Conservation (phyloP, 139 green algal genomes). For the Parachlorella kessleri region DNA sequence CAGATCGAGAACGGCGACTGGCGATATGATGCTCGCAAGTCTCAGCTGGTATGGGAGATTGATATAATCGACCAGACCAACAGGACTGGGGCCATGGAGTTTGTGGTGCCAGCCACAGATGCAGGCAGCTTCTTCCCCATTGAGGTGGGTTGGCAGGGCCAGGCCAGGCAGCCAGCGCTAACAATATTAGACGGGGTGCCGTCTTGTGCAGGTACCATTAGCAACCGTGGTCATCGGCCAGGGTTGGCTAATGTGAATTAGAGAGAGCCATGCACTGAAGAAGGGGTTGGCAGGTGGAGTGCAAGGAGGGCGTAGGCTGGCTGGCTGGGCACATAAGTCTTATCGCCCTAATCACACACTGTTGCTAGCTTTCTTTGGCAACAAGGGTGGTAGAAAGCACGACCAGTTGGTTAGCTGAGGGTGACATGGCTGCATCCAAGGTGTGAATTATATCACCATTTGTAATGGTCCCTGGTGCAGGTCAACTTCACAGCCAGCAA, state of each 20-base stretch:
- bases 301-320: not conserved
- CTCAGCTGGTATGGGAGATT: slow-evolving; percentile 84
- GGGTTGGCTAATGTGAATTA: not conserved
- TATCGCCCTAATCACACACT: too few species aligned
- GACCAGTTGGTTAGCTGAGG: too few species aligned
- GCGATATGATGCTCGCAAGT: slow-evolving; percentile 76
- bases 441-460: not conserved
- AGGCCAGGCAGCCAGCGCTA: not conserved
- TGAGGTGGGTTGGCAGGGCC: slow-evolving; percentile 50
- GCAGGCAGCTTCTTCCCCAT: slow-evolving; percentile 93
- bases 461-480: not conserved
- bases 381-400: too few species aligned
- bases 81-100: slow-evolving; percentile 89
- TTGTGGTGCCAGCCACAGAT: slow-evolving; percentile 85
- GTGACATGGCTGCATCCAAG: slow-evolving; percentile 10
- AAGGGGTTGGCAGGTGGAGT: not conserved
- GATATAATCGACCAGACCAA: slow-evolving; percentile 94
- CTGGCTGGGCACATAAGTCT: not conserved
- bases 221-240: not conserved
- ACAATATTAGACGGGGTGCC: not conserved
- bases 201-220: not conserved
- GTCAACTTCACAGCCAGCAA: slow-evolving; percentile 67
- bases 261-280: not conserved
- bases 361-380: too few species aligned
- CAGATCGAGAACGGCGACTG: slow-evolving; percentile 77